Evolutionary conservation across 441 rosid genomes (phyloP).

Genomic region (Croton laevigatus): DNA sequence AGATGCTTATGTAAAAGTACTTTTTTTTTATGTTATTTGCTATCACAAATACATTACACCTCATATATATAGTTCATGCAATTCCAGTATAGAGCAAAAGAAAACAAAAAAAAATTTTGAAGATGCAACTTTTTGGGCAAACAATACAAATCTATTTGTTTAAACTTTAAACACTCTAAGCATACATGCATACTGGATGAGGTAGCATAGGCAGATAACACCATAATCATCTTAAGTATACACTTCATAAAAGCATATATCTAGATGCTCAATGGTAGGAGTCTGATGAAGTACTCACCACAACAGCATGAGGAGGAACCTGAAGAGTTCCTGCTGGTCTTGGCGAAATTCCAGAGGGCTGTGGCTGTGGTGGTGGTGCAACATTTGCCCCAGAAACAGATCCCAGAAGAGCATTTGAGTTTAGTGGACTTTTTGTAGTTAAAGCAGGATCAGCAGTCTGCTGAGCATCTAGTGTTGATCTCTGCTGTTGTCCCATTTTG

Average conservation of each 20-base stretch:
- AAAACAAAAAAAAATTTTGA: not conserved
- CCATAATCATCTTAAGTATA: not conserved
- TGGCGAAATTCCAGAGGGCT: conserved; percentile 36
- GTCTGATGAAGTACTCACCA: conserved; percentile 37
- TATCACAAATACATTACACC: not conserved
- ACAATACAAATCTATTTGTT: not conserved
- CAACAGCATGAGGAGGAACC: conserved; percentile 38
- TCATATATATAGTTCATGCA: not conserved
- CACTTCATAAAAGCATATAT: too few species aligned
- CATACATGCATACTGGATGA: not conserved
- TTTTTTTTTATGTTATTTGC: not conserved
- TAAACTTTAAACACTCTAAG: not conserved
- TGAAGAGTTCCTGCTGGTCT: conserved; percentile 44
- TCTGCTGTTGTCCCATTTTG: conserved; percentile 73
- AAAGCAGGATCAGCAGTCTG: conserved; percentile 49
- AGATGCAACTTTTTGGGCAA: not conserved
- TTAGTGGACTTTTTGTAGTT: conserved; percentile 38
- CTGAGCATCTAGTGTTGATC: conserved; percentile 46
- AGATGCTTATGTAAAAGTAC: conserved; percentile 4
- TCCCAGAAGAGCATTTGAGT: conserved; percentile 40
- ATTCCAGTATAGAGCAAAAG: not conserved
- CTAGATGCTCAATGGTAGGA: not conserved
- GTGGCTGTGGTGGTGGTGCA: conserved; percentile 36
- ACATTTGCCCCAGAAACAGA: conserved; percentile 32
- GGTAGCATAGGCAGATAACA: not conserved